Base-by-base conservation (phyloP, 176 grass and related monocot species). In the Saccharum officinarum region DNA sequence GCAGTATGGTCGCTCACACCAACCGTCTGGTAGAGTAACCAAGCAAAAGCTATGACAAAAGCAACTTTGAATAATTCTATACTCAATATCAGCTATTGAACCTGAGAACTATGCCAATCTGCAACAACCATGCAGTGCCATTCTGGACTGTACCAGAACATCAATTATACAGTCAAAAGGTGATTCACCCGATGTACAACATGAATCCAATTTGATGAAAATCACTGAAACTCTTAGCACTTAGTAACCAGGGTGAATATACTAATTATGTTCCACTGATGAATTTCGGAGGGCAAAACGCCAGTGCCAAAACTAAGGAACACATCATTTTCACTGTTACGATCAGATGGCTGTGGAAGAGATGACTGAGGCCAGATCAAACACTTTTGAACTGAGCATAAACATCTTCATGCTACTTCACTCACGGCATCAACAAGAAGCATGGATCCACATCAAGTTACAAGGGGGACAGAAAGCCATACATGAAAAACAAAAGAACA, bases 401-500 rank as follows among this genome's bases (percentile, higher is more conserved):
- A 84, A 87, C 72, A 76, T 69, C 10, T 75, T 20, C 76, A 69
- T 54, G 81, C 80, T 84, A 80, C 76, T 80, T 80, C 25, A 57
- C 81, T 80, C 81, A 37, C 8, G 41, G 74, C 72, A 91, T 34
- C 49, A 86, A 84, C 49, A 88, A 92, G 67, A 87, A 93, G 75
- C 84, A 79, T 82, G 63, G 75, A 77, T 87, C 75, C 79, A 89
- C 78, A 85, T 89, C 71, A 93, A 78, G 41, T 83, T 83, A 87
- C 61, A 89, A 70, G 30, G 18, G 18, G 90, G 37, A 78, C 39
- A 16, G 20, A 93, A 20, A 75, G 67, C 75, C 80, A 49, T 79
- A 91, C 88, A 92, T 71, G 34, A 74, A 75, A 76, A 90, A 86
- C 60, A 76, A 93, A 96, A 81, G 64, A 86, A 84, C 85, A 93